A percentile compares a stretch with the other conserved stretches of the same genome.
These are phyloP conservation scores for Carpinus viminea DNA, from an alignment of 306 rosid species.

Conservation along the genomic window DNA sequence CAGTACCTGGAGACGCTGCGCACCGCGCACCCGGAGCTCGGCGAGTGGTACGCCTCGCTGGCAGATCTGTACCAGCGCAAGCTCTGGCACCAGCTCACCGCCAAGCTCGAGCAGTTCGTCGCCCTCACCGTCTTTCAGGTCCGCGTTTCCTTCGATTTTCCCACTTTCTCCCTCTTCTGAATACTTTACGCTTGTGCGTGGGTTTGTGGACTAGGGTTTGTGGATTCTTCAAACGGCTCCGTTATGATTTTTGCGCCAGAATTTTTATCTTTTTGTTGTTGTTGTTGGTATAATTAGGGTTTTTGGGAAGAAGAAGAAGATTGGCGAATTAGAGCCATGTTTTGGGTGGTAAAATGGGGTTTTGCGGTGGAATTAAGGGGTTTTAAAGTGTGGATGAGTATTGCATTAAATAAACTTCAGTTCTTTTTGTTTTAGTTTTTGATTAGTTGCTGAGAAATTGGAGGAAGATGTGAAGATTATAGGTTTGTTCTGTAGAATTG, in stretches of 20 bases:
- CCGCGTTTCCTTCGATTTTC: not conserved
- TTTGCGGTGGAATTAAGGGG: not conserved
- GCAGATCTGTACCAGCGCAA: slow-evolving; percentile 99
- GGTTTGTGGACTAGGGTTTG: slow-evolving; percentile 54
- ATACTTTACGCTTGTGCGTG: not conserved
- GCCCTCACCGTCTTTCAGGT: slow-evolving; percentile 96
- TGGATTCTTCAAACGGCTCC: slow-evolving; percentile 13
- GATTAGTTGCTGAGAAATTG: not conserved
- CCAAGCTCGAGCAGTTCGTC: slow-evolving; percentile 94
- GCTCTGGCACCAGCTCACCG: slow-evolving; percentile 99
- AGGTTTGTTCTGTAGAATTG: too few species aligned
- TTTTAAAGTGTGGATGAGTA: not conserved
- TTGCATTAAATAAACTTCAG: not conserved
- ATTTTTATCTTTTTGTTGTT: not conserved
- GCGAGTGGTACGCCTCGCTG: slow-evolving; percentile 88
- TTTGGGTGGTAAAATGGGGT: slow-evolving; percentile 5
- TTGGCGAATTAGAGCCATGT: slow-evolving; percentile 18
- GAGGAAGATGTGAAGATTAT: not conserved
- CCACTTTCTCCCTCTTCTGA: slow-evolving; percentile 3
- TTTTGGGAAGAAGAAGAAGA: not conserved
- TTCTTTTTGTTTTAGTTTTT: not conserved
- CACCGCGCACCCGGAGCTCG: slow-evolving; percentile 82
- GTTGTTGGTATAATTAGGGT: not conserved
- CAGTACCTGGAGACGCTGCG: slow-evolving; percentile 91
- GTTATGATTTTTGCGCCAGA: not conserved